Percentiles rank a stretch among this genome's conserved stretches.
Conservation (phyloP, 2,329 filamentous ascomycete species). For the Dothidotthia symphoricarpi region DNA sequence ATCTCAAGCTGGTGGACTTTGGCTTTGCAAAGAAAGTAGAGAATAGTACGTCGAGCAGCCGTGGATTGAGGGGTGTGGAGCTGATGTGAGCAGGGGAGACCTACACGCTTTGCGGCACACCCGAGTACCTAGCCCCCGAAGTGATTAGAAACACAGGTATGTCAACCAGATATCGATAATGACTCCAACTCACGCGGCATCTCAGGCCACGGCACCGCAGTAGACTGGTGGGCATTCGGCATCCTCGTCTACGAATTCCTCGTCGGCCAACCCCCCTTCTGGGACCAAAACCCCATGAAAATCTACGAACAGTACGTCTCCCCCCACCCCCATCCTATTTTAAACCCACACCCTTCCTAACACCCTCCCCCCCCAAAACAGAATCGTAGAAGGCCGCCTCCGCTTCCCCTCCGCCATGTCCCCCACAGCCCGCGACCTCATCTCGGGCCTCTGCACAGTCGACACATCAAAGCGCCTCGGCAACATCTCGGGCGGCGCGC, state of each 20-base stretch:
- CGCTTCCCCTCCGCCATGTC: slow-evolving; percentile 70
- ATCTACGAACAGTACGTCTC: slow-evolving; percentile 67
- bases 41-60: slow-evolving; percentile 45
- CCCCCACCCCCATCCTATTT: neutral
- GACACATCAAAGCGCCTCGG: slow-evolving; percentile 76
- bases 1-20: slow-evolving; percentile 82
- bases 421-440: slow-evolving; percentile 68
- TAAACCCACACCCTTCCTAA: neutral
- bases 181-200: slow-evolving; percentile 15
- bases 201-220: slow-evolving; percentile 63
- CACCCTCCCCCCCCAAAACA: slow-evolving; percentile 33
- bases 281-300: slow-evolving; percentile 82
- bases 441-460: slow-evolving; percentile 72
- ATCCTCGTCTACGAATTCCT: slow-evolving; percentile 83
- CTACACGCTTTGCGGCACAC: slow-evolving; percentile 80
- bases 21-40: slow-evolving; percentile 80
- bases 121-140: slow-evolving; percentile 80
- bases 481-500: slow-evolving; percentile 72
- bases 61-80: neutral
- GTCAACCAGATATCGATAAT: slow-evolving; percentile 4
- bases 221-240: slow-evolving; percentile 86
- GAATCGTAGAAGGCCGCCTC: slow-evolving; percentile 76
- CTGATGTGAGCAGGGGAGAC: slow-evolving; percentile 58
- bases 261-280: slow-evolving; percentile 82
- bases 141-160: slow-evolving; percentile 77